phyloP scores from a whole-genome alignment of 192 early-diverging fungal genomes.

The Mortierella alpina region DNA sequence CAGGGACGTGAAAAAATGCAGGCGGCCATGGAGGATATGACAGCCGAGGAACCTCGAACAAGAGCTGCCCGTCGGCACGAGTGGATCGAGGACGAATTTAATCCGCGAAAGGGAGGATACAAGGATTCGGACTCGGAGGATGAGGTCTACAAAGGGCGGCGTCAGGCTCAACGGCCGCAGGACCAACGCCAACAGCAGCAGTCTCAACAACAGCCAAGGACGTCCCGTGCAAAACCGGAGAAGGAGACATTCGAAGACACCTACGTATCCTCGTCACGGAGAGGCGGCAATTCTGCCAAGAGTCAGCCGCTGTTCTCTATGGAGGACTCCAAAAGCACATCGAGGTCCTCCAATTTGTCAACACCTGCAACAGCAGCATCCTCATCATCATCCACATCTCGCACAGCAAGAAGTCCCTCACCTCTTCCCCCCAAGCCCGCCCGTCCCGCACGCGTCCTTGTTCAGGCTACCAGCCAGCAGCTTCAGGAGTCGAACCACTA shows the following conservation, averaged over 20 bases:
- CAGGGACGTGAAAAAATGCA: constrained; percentile 71
- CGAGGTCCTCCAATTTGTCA: neutral
- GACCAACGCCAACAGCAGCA: constrained; percentile 17
- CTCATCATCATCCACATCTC: constrained; percentile 5
- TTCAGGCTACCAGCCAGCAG: constrained; percentile 55
- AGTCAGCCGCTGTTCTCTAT: constrained; percentile 13
- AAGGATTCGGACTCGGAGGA: constrained; percentile 53
- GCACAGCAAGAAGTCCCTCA: constrained; percentile 19
- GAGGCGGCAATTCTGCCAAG: constrained; percentile 8
- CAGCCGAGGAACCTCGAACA: constrained; percentile 45
- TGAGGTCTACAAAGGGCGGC: constrained; percentile 29
- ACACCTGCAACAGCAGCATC: neutral
- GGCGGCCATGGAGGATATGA: constrained; percentile 70
- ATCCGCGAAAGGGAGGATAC: constrained; percentile 13
- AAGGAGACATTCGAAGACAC: constrained; percentile 43
- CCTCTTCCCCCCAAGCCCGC: constrained; percentile 35
- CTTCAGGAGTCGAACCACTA: constrained; percentile 50
- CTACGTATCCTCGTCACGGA: constrained; percentile 55
- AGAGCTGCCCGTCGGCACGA: constrained; percentile 25
- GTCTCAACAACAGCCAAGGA: constrained; percentile 18
- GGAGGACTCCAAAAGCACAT: constrained; percentile 9
- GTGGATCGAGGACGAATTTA: constrained; percentile 28
- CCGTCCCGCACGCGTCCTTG: constrained; percentile 48
- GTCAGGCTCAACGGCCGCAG: constrained; percentile 17
- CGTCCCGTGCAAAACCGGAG: constrained; percentile 18